A percentile compares a stretch with the other conserved stretches of the same genome.
phyloP scores from a whole-genome alignment of 2,329 filamentous ascomycete species.

The Emmonsia crescens region DNA sequence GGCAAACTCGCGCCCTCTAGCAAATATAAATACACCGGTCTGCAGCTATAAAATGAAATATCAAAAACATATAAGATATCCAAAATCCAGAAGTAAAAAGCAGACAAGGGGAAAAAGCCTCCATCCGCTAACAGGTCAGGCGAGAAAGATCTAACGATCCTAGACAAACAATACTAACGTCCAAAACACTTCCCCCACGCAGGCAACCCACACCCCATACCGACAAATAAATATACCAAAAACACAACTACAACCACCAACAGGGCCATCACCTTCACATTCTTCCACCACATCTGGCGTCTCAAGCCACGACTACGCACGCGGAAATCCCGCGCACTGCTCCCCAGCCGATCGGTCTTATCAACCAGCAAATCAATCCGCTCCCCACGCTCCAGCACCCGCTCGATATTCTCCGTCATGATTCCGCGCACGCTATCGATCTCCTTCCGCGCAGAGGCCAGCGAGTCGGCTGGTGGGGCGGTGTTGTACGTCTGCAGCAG shows the following conservation, averaged over 20 bases:
- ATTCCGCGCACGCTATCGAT: conserved; percentile 88
- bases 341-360: conserved; percentile 87
- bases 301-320: conserved; percentile 77
- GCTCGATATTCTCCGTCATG: conserved; percentile 93
- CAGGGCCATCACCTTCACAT: conserved; percentile 84
- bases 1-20: no score
- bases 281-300: conserved; percentile 99
- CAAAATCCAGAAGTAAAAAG: background rate
- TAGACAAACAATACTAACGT: background rate
- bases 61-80: background rate
- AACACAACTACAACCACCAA: conserved; percentile 59
- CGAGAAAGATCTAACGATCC: background rate
- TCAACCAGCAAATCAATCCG: conserved; percentile 87
- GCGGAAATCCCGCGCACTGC: conserved; percentile 80
- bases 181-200: conserved; percentile 38
- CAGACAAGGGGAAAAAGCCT: background rate
- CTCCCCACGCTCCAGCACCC: conserved; percentile 79
- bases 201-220: conserved; percentile 61
- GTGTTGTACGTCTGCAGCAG: conserved; percentile 80
- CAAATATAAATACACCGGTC: background rate
- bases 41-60: no score
- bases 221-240: conserved; percentile 59
- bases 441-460: conserved; percentile 72
- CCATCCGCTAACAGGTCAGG: background rate
- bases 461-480: conserved; percentile 66